Percentiles rank a stretch among this genome's conserved stretches.
Evolutionary conservation across 1,284 basidiomycete genomes (phyloP).

Genomic region (Apiotrichum sp.): DNA sequence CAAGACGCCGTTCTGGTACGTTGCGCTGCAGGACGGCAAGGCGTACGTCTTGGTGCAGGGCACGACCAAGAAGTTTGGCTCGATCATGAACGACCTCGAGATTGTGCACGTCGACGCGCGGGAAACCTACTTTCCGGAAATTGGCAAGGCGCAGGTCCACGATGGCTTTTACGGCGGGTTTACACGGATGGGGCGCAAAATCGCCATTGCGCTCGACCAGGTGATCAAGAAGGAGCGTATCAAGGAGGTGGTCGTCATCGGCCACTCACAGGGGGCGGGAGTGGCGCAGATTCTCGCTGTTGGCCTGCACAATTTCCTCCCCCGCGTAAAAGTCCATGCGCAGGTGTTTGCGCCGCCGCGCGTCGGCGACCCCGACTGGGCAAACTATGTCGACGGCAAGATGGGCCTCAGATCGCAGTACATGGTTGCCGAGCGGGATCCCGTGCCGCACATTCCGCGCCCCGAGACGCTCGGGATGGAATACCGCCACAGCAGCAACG

Average conservation of each 20-base stretch:
- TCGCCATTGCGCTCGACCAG: slow-evolving; percentile 7
- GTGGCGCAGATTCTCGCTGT: slow-evolving; percentile 16
- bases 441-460: slow-evolving; percentile 24
- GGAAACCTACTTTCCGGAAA: slow-evolving; percentile 14
- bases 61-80: too few species aligned
- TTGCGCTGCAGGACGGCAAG: too few species aligned
- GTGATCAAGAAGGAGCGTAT: slow-evolving; percentile 2
- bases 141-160: slow-evolving; percentile 16
- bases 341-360: slow-evolving; percentile 23
- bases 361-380: slow-evolving; percentile 24
- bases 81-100: slow-evolving; percentile 16
- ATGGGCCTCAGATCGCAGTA: slow-evolving; percentile 16
- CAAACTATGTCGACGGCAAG: slow-evolving; percentile 21
- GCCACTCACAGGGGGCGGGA: slow-evolving; percentile 28
- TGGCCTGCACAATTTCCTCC: slow-evolving; percentile 16
- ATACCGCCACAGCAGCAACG: slow-evolving; percentile 18
- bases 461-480: slow-evolving; percentile 11
- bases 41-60: too few species aligned
- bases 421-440: slow-evolving; percentile 24
- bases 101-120: slow-evolving; percentile 7
- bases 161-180: slow-evolving; percentile 24
- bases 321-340: slow-evolving; percentile 6
- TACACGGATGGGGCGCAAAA: slow-evolving; percentile 7
- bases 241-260: slow-evolving; percentile 21
- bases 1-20: too few species aligned